These are phyloP conservation scores for Nicotiana obtusifolia DNA, from an alignment of 257 asterid species.

Conservation along the genomic window DNA sequence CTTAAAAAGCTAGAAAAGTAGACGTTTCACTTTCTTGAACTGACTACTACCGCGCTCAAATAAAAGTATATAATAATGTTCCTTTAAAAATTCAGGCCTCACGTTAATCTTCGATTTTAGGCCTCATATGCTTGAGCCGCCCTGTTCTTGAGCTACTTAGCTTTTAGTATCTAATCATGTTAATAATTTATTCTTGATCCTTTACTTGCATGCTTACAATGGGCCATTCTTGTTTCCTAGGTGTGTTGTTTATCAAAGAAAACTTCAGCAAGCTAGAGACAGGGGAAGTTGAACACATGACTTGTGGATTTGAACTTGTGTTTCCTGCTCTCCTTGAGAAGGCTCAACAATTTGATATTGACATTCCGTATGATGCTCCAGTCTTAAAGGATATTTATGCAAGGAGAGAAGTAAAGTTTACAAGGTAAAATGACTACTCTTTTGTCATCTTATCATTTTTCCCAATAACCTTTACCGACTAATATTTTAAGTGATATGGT, in stretches of 20 bases:
- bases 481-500: no score
- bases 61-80: no score
- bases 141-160: background rate
- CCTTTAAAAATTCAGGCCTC: no score
- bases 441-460: background rate
- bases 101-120: no score
- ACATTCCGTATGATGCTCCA: constrained; percentile 20
- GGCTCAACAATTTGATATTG: constrained; percentile 17
- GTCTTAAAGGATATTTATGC: constrained; percentile 10
- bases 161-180: no score
- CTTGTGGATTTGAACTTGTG: constrained; percentile 8
- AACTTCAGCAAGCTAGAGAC: constrained; percentile 9
- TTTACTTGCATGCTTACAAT: background rate
- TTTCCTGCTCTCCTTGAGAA: constrained; percentile 24
- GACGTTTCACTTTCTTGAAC: no score
- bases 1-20: no score
- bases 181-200: no score
- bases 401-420: constrained; percentile 17
- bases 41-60: no score
- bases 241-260: background rate
- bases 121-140: no score
- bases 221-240: background rate
- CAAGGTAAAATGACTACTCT: constrained; percentile 4
- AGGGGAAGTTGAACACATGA: background rate
- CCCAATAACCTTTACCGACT: no score